These are phyloP conservation scores for Avena insularis DNA, from an alignment of 176 grass and related monocot species.

Conservation along the genomic window DNA sequence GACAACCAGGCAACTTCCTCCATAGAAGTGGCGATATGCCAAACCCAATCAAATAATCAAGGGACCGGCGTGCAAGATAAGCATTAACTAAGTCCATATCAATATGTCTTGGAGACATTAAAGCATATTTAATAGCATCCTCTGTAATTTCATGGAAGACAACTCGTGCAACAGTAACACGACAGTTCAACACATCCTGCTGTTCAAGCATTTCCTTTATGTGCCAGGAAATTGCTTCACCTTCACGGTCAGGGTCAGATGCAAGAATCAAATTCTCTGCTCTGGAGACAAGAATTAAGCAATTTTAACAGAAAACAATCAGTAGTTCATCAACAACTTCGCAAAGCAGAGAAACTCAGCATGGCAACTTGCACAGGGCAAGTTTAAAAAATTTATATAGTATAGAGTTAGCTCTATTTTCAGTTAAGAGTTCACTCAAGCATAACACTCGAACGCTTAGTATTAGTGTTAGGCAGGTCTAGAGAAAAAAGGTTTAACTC, in stretches of 20 bases:
- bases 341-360: constrained; percentile 10
- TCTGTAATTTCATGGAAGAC: constrained; percentile 97
- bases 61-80: constrained; percentile 89
- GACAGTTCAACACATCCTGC: constrained; percentile 66
- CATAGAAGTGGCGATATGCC: constrained; percentile 95
- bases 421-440: constrained; percentile 17
- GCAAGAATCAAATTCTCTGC: constrained; percentile 95
- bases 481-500: constrained; percentile 21
- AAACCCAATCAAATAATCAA: constrained; percentile 98
- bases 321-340: constrained; percentile 32
- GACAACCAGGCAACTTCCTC: constrained; percentile 96
- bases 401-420: constrained; percentile 16
- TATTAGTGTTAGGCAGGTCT: constrained; percentile 17
- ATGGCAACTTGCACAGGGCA: constrained; percentile 3
- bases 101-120: constrained; percentile 73
- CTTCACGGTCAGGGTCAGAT: constrained; percentile 99
- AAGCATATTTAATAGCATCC: constrained; percentile 66
- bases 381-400: constrained; percentile 11
- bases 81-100: constrained; percentile 96
- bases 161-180: constrained; percentile 80
- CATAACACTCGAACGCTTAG: neutral
- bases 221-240: constrained; percentile 98
- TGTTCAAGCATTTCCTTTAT: constrained; percentile 96
- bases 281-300: constrained; percentile 49
- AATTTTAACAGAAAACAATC: constrained; percentile 34